These are phyloP conservation scores for Rubroboletus satanas DNA, from an alignment of 768 basidiomycete genomes.

Conservation along the genomic window DNA sequence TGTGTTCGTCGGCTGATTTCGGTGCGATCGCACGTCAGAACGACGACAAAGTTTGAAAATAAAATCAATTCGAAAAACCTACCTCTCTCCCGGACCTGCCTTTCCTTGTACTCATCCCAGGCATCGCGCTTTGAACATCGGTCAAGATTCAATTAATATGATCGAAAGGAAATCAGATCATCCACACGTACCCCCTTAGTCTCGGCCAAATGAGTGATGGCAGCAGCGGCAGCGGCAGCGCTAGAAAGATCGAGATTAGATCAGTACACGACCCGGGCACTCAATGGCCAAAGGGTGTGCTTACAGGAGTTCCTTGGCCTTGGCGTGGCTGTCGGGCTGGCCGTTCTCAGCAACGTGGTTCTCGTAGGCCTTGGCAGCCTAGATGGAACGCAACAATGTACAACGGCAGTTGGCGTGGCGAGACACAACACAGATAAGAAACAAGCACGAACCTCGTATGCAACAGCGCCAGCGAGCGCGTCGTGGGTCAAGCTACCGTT, in stretches of 20 bases:
- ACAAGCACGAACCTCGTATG: conserved; percentile 15
- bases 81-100: background rate
- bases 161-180: background rate
- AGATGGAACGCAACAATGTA: background rate
- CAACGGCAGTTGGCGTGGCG: background rate
- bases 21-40: background rate
- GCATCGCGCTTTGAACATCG: background rate
- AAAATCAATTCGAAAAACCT: background rate
- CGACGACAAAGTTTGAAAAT: background rate
- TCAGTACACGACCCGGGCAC: background rate
- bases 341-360: conserved; percentile 10
- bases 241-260: conserved; percentile 3
- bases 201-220: conserved; percentile 3
- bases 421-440: background rate
- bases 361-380: conserved; percentile 22
- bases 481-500: conserved; percentile 17
- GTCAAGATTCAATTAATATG: background rate
- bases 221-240: conserved; percentile 10
- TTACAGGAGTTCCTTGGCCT: conserved; percentile 22
- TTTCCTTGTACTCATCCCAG: conserved; percentile 3
- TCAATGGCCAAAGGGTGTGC: background rate
- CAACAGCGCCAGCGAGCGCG: conserved; percentile 14
- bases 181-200: conserved; percentile 19
- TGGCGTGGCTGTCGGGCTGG: conserved; percentile 18
- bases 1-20: background rate